Base-by-base conservation (phyloP, 345 rosid genomes). In the Euphorbia tirucalli region DNA sequence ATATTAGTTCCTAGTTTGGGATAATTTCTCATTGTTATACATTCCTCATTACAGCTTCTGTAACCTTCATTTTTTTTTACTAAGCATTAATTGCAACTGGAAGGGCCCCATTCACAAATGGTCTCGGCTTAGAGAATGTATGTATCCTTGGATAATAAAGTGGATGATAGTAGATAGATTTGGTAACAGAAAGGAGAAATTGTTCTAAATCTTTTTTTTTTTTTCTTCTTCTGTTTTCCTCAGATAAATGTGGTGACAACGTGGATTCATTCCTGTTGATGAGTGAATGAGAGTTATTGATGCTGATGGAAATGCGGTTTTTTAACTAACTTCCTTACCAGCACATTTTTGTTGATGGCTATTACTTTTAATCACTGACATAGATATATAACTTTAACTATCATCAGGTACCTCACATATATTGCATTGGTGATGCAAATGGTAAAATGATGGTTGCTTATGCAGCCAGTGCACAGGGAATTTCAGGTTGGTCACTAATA, bases 391-490 rank as follows among this genome's bases (percentile, higher is more conserved):
- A 30, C 41, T 11, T n/a, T 50, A 32, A 65, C 41, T n/a, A n/a
- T n/a, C 75, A 15, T 56, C 70, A 95, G 99, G 94, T 95, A 74
- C 96, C 98, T 32, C 86, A 95, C 69, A 60, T 95, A 67, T 95
- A 85, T 77, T 95, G 99, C 80, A 94, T 91, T 49, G 97, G 99
- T 74, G 98, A 96, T 86, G 97, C 92, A 39, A 93, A 91, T 65
- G 99, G 98, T 74, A 96, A 93, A 86, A 80, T 96, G 97, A 96
- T 96, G 99, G 97, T 96, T 15, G 99, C 99, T 75, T 98, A 96
- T 85, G 93, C 98, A 50, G 98, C 99, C 50, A 96, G 98, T 79
- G 98, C 99, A 61, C 99, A 96, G 86, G 98, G 99, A 87, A 96
- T 96, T 72, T 96, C 98, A 75, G 99, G 98, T 91, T 80, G 37